Evolutionary conservation across 805 yeast species (phyloP).

Genomic region (Metschnikowia koreensis): DNA sequence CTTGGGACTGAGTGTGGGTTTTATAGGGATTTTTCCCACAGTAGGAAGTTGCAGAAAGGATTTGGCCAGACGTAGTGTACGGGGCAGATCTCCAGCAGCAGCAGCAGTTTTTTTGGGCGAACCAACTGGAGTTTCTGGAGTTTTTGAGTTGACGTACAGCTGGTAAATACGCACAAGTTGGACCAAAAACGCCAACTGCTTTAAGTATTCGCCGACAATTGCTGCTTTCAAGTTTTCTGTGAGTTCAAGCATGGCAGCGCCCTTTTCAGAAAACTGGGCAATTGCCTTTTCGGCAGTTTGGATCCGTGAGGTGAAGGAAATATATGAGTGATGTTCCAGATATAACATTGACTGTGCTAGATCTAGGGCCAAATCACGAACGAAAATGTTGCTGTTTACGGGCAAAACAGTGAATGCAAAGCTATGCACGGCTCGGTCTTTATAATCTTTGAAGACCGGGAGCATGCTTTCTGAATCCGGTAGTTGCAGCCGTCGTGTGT

Average conservation of each 20-base stretch:
- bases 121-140: background rate
- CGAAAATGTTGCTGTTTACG: slow-evolving; percentile 12
- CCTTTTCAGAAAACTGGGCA: slow-evolving; percentile 10
- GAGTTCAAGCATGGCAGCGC: slow-evolving; percentile 8
- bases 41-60: slow-evolving; percentile 8
- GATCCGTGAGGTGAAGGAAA: slow-evolving; percentile 33
- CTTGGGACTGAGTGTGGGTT: slow-evolving; percentile 5
- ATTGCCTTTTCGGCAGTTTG: slow-evolving; percentile 38
- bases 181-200: slow-evolving; percentile 54
- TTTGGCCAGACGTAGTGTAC: slow-evolving; percentile 3
- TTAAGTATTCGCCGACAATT: slow-evolving; percentile 49
- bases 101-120: slow-evolving; percentile 5
- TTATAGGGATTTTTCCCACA: background rate
- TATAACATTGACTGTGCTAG: slow-evolving; percentile 53
- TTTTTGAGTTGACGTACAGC: slow-evolving; percentile 22
- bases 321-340: slow-evolving; percentile 48
- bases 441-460: slow-evolving; percentile 21
- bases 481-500: slow-evolving; percentile 1
- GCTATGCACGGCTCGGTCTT: slow-evolving; percentile 20
- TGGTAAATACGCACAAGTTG: slow-evolving; percentile 66
- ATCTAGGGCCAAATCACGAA: slow-evolving; percentile 20
- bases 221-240: slow-evolving; percentile 35
- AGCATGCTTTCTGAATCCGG: background rate
- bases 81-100: background rate
- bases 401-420: slow-evolving; percentile 26